Conservation (phyloP, 2,329 filamentous ascomycete genomes). For the Colletotrichum camelliae region DNA sequence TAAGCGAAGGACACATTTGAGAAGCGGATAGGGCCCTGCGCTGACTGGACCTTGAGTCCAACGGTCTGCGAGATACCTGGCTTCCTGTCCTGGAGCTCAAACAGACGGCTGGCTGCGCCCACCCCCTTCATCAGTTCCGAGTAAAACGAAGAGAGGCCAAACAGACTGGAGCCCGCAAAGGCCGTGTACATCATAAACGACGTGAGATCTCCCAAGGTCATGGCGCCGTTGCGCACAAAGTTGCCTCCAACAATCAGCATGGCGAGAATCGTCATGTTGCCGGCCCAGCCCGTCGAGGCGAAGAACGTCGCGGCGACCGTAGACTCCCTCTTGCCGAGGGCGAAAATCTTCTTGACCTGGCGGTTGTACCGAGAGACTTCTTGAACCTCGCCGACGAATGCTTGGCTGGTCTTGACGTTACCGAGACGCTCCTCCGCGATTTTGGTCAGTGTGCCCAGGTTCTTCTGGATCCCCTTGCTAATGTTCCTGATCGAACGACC, state of each 20-base stretch:
- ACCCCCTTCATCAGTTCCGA: constrained; percentile 99
- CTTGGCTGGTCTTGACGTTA: constrained; percentile 95
- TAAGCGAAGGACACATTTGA: constrained; percentile 88
- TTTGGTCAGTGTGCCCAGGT: constrained; percentile 90
- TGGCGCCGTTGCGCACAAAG: constrained; percentile 84
- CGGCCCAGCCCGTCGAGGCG: constrained; percentile 82
- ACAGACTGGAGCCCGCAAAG: constrained; percentile 83
- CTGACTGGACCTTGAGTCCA: constrained; percentile 79
- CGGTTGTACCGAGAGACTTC: constrained; percentile 91
- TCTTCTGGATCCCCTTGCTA: constrained; percentile 92
- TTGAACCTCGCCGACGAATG: constrained; percentile 91
- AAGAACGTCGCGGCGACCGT: constrained; percentile 93
- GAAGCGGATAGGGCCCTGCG: constrained; percentile 88
- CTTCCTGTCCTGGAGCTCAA: constrained; percentile 91
- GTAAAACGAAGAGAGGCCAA: constrained; percentile 94
- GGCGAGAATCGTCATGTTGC: constrained; percentile 94
- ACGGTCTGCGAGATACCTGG: constrained; percentile 88
- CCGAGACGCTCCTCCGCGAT: constrained; percentile 98
- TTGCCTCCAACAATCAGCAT: constrained; percentile 89
- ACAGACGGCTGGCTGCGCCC: constrained; percentile 92
- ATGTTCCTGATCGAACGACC: constrained; percentile 87
- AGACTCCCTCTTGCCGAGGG: constrained; percentile 85
- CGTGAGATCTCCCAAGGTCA: constrained; percentile 90
- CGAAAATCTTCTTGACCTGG: constrained; percentile 91
- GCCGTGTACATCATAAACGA: constrained; percentile 99